Evolutionary conservation across 495 filamentous ascomycete species (phyloP).

Genomic region (Parmelia sp.): DNA sequence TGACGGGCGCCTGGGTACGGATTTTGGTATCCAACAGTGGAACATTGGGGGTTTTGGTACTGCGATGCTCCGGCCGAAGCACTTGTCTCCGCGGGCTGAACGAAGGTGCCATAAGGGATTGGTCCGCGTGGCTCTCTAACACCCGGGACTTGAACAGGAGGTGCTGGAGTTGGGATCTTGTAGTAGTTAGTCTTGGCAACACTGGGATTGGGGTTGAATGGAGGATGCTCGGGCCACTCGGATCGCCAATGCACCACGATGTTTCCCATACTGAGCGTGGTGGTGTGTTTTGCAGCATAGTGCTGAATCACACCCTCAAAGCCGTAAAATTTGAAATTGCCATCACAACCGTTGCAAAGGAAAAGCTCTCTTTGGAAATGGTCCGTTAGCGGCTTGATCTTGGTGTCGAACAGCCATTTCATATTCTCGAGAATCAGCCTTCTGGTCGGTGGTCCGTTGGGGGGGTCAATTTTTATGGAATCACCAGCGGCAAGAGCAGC

Average conservation of each 20-base stretch:
- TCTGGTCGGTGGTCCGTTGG: constrained; percentile 47
- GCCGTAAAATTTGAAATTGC: constrained; percentile 55
- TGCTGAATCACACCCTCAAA: constrained; percentile 76
- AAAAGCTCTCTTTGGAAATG: constrained; percentile 60
- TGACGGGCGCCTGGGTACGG: background rate
- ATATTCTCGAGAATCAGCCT: constrained; percentile 72
- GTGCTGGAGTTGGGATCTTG: constrained; percentile 24
- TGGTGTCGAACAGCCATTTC: constrained; percentile 75
- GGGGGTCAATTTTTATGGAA: constrained; percentile 38
- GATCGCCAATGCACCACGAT: constrained; percentile 68
- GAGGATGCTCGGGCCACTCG: constrained; percentile 69
- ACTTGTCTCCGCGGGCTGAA: constrained; percentile 6
- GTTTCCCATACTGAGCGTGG: constrained; percentile 56
- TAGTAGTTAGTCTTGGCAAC: constrained; percentile 33
- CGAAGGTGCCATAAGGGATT: constrained; percentile 4
- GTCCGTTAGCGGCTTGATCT: constrained; percentile 61
- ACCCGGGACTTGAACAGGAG: constrained; percentile 5
- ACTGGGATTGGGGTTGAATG: constrained; percentile 55
- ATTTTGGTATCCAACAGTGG: constrained; percentile 1
- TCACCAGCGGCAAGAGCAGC: constrained; percentile 39
- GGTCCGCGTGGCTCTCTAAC: constrained; percentile 13
- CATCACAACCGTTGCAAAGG: constrained; percentile 62
- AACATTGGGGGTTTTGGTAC: constrained; percentile 2
- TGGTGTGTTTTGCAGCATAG: constrained; percentile 74
- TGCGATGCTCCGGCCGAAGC: background rate